Percentiles rank a stretch among this genome's conserved stretches.
phyloP scores from a whole-genome alignment of 306 rosid species.

The Vigna nakashimae region DNA sequence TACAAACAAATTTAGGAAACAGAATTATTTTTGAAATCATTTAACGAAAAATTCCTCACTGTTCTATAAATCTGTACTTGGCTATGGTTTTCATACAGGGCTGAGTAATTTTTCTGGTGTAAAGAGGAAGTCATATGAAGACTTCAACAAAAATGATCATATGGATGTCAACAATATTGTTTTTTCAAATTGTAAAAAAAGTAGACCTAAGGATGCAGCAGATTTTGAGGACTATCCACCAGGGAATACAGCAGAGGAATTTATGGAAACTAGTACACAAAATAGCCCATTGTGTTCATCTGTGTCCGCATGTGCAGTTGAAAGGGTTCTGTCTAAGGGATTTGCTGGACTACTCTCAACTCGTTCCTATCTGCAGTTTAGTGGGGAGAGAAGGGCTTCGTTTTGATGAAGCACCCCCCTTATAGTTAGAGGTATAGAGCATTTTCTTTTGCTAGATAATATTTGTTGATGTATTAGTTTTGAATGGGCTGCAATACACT shows the following conservation, averaged over 20 bases:
- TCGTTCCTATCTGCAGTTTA: conserved; percentile 58
- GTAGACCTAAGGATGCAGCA: conserved; percentile 46
- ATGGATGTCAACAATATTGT: conserved; percentile 53
- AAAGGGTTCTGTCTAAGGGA: conserved; percentile 85
- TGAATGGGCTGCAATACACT: conserved; percentile 25
- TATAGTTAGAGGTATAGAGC: conserved; percentile 34
- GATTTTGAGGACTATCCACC: conserved; percentile 48
- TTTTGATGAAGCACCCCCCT: conserved; percentile 47
- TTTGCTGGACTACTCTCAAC: conserved; percentile 84
- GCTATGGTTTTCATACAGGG: conserved; percentile 59
- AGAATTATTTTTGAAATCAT: neutral
- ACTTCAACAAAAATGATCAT: conserved; percentile 55
- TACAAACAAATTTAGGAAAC: neutral
- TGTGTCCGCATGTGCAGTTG: conserved; percentile 84
- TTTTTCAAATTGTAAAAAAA: conserved; percentile 59
- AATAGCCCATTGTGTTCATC: conserved; percentile 66
- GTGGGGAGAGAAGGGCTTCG: conserved; percentile 66
- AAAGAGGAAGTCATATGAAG: conserved; percentile 77
- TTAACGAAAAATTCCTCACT: neutral
- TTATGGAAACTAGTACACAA: conserved; percentile 60
- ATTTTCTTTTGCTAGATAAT: conserved; percentile 30
- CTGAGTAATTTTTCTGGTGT: conserved; percentile 59
- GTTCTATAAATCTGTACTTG: conserved; percentile 20
- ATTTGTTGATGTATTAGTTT: conserved; percentile 23
- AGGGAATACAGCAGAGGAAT: conserved; percentile 53